A percentile compares a stretch with the other conserved stretches of the same genome.
Evolutionary conservation across 1,284 basidiomycete genomes (phyloP).

Genomic region (Papiliotrema laurentii): DNA sequence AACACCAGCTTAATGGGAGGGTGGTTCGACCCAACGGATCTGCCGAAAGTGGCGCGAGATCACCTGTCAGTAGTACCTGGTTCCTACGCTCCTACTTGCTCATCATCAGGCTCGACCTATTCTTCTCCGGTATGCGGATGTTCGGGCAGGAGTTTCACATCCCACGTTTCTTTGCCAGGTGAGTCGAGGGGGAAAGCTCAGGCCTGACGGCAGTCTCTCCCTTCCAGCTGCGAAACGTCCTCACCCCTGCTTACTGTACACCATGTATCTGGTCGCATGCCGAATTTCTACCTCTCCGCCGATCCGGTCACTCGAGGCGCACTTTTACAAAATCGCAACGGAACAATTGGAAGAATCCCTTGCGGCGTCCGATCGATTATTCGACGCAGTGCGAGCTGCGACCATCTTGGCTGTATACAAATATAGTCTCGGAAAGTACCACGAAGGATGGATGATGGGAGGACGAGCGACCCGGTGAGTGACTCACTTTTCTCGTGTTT

Average conservation of each 20-base stretch:
- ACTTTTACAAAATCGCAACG: conserved; percentile 31
- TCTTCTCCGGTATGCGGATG: conserved; percentile 31
- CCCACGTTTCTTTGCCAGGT: conserved; percentile 39
- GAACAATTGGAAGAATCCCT: conserved; percentile 29
- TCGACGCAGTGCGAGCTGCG: conserved; percentile 36
- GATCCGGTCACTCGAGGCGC: conserved; percentile 29
- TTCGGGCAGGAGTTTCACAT: conserved; percentile 34
- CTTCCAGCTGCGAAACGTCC: conserved; percentile 31
- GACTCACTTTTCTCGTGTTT: background rate
- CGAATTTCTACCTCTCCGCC: conserved; percentile 25
- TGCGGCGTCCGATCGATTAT: conserved; percentile 21
- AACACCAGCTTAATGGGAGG: conserved; percentile 26
- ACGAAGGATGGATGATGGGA: conserved; percentile 36
- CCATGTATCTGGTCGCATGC: conserved; percentile 39
- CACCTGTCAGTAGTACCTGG: conserved; percentile 28
- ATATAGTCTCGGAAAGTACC: conserved; percentile 31
- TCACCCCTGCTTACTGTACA: conserved; percentile 37
- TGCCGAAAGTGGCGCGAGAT: conserved; percentile 36
- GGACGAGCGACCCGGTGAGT: conserved; percentile 27
- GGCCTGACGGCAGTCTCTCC: conserved; percentile 21
- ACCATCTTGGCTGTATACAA: conserved; percentile 36
- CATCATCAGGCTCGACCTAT: conserved; percentile 27
- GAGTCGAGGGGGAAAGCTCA: background rate
- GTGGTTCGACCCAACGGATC: conserved; percentile 39
- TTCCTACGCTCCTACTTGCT: background rate